phyloP scores from a whole-genome alignment of 768 basidiomycete species.

The Cantharellus cinnabarinus region DNA sequence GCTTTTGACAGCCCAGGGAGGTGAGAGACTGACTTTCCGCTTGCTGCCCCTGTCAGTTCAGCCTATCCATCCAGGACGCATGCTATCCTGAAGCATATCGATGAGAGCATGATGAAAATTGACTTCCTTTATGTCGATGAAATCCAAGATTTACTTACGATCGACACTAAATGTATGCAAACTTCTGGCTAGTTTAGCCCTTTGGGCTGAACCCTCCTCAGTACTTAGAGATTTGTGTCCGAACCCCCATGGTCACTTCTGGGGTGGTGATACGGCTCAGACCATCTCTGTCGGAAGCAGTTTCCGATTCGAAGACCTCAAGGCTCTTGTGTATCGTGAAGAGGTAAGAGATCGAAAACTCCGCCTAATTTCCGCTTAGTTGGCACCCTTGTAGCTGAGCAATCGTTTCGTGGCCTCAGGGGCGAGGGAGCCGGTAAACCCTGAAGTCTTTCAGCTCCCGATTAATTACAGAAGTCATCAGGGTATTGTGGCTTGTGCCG shows the following conservation, averaged over 20 bases:
- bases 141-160: slow-evolving; percentile 48
- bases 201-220: not conserved
- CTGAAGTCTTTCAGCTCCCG: slow-evolving; percentile 30
- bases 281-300: slow-evolving; percentile 55
- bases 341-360: slow-evolving; percentile 25
- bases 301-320: slow-evolving; percentile 52
- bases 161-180: slow-evolving; percentile 36
- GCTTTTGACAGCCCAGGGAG: slow-evolving; percentile 43
- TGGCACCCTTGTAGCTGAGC: not conserved
- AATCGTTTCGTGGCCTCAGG: slow-evolving; percentile 1
- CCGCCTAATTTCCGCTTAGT: not conserved
- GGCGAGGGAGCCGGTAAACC: slow-evolving; percentile 1
- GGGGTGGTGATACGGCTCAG: slow-evolving; percentile 67
- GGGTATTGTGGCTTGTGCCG: slow-evolving; percentile 56
- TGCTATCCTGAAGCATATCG: slow-evolving; percentile 19
- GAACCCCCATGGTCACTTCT: slow-evolving; percentile 52
- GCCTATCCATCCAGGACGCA: slow-evolving; percentile 25
- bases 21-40: slow-evolving; percentile 13
- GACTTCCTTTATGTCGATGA: slow-evolving; percentile 57
- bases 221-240: slow-evolving; percentile 37
- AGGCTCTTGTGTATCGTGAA: slow-evolving; percentile 39
- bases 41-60: too few species aligned
- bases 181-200: not conserved
- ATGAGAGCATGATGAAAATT: slow-evolving; percentile 17
- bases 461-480: slow-evolving; percentile 53